Conservation (phyloP, 2,329 filamentous ascomycete genomes). For the Colletotrichum australisinense region DNA sequence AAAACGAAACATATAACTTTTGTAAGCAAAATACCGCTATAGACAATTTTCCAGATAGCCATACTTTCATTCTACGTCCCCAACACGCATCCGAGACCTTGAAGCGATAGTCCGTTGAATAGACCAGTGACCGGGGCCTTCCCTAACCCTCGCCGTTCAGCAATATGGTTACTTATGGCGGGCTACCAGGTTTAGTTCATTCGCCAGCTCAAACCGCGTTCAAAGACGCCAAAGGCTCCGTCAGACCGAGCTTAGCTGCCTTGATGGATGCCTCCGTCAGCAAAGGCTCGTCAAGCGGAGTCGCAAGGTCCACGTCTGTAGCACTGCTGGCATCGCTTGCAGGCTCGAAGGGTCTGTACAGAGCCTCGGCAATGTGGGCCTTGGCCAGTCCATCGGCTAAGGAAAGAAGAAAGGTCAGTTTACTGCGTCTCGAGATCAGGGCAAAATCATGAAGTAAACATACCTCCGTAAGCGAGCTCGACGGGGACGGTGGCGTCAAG, state of each 20-base stretch:
- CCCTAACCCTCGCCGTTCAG: background rate
- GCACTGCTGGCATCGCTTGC: background rate
- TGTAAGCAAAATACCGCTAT: background rate
- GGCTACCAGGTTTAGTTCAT: background rate
- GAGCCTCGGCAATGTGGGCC: background rate
- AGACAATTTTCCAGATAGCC: background rate
- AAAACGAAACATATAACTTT: background rate
- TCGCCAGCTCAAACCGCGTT: background rate
- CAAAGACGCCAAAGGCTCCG: background rate
- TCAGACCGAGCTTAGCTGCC: background rate
- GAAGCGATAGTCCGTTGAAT: background rate
- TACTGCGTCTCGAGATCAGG: background rate
- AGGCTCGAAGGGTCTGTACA: background rate
- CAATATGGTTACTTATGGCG: background rate
- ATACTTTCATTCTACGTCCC: background rate
- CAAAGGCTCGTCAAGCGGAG: background rate
- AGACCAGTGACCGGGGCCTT: background rate
- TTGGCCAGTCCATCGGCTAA: background rate
- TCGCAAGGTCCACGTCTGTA: background rate
- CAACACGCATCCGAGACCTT: background rate
- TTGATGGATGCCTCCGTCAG: background rate
- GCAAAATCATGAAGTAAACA: background rate
- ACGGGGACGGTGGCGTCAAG: background rate
- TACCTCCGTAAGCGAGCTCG: background rate
- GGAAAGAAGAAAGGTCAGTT: background rate